Evolutionary conservation across 345 rosid genomes (phyloP).

Genomic region (Aegle marmelos): DNA sequence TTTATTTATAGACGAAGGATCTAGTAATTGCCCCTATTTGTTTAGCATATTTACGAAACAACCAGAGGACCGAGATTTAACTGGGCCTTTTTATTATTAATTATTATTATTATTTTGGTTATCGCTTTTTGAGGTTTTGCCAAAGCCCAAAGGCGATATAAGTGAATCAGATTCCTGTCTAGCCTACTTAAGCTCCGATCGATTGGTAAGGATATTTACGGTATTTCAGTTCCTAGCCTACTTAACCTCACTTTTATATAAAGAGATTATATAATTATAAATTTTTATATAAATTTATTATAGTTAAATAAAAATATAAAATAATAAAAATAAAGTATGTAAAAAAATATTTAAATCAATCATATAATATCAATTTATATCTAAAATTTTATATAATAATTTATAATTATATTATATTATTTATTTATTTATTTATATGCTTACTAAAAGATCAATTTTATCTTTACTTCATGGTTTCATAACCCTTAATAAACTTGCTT

Average conservation of each 20-base stretch:
- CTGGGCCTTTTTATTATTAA: conserved; percentile 1
- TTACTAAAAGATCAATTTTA: no score
- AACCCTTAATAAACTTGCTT: no score
- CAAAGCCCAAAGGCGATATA: neutral
- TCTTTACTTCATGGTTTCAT: no score
- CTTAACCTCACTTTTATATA: neutral
- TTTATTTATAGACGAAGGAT: conserved; percentile 31
- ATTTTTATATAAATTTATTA: no score
- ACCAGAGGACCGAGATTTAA: neutral
- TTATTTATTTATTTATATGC: neutral
- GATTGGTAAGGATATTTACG: neutral
- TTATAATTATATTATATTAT: no score
- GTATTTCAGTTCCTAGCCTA: neutral
- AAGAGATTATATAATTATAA: no score
- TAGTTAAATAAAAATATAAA: no score
- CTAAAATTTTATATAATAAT: no score
- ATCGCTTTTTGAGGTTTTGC: neutral
- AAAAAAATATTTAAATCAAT: no score
- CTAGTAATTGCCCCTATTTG: conserved; percentile 6
- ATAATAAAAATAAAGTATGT: no score
- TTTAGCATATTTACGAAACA: neutral
- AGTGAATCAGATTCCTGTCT: neutral
- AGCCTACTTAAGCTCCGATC: neutral
- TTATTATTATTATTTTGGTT: no score
- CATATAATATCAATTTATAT: no score